These are phyloP conservation scores for Heteromeles arbutifolia DNA, from an alignment of 306 rosid species.

Conservation along the genomic window DNA sequence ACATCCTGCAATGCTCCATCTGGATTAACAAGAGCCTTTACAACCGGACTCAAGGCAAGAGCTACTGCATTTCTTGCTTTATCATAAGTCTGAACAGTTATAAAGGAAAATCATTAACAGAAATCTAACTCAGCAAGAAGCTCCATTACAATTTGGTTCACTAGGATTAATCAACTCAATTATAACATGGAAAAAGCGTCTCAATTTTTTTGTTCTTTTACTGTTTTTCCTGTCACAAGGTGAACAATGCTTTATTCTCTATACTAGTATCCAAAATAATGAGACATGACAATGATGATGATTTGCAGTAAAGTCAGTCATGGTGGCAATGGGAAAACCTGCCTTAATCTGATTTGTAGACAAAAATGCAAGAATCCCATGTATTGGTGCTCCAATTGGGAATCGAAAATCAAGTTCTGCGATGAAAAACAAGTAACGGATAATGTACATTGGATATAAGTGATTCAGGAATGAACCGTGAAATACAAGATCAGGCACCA, in stretches of 20 bases:
- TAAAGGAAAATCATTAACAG: constrained; percentile 9
- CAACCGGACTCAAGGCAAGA: constrained; percentile 96
- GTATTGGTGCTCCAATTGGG: constrained; percentile 87
- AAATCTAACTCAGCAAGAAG: constrained; percentile 1
- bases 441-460: background rate
- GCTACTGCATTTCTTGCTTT: constrained; percentile 98
- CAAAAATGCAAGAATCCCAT: constrained; percentile 88
- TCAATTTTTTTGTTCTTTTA: too few species aligned
- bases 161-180: background rate
- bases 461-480: background rate
- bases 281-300: background rate
- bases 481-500: constrained; percentile 13
- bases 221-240: background rate
- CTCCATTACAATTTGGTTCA: background rate
- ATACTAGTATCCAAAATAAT: background rate
- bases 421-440: constrained; percentile 27
- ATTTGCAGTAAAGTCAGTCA: constrained; percentile 2
- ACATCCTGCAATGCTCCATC: constrained; percentile 92
- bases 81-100: constrained; percentile 62
- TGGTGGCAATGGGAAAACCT: constrained; percentile 4
- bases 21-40: constrained; percentile 88
- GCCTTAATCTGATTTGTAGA: constrained; percentile 92
- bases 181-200: background rate
- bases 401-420: constrained; percentile 98
- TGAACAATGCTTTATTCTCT: background rate